A percentile compares a stretch with the other conserved stretches of the same genome.
These are phyloP conservation scores for Yarrowia osloensis DNA, from an alignment of 805 yeast species.

Conservation along the genomic window DNA sequence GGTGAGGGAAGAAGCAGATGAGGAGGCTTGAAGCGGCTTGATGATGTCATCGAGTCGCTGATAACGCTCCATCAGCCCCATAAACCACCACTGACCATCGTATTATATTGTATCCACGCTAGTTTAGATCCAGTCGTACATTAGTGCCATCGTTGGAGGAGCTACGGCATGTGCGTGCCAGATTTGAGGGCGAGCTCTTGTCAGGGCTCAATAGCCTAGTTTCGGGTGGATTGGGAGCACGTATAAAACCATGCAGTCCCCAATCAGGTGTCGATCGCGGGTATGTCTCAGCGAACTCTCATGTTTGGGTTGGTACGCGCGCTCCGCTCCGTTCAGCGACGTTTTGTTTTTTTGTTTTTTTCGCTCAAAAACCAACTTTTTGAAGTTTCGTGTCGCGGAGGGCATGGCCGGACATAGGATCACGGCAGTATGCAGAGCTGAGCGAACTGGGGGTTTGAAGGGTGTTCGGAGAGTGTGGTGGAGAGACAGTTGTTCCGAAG, in stretches of 20 bases:
- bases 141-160: neutral
- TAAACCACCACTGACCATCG: too few relatives aligned
- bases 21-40: neutral
- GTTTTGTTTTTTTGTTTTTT: neutral
- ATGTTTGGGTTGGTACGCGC: neutral
- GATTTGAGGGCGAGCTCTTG: too few relatives aligned
- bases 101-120: neutral
- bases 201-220: neutral
- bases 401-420: neutral
- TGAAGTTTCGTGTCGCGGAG: neutral
- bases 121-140: neutral
- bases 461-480: too few relatives aligned
- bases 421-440: conserved; percentile 1
- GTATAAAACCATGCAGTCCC: neutral
- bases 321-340: neutral
- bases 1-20: neutral
- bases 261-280: conserved; percentile 14
- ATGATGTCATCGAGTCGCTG: too few relatives aligned
- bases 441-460: too few relatives aligned
- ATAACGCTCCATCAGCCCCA: too few relatives aligned
- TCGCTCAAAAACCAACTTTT: neutral
- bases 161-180: too few relatives aligned
- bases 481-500: neutral
- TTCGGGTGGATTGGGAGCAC: neutral
- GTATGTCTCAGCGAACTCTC: conserved; percentile 4